Conservation (phyloP, 2,329 filamentous ascomycete genomes). For the Penicillium decumbens region DNA sequence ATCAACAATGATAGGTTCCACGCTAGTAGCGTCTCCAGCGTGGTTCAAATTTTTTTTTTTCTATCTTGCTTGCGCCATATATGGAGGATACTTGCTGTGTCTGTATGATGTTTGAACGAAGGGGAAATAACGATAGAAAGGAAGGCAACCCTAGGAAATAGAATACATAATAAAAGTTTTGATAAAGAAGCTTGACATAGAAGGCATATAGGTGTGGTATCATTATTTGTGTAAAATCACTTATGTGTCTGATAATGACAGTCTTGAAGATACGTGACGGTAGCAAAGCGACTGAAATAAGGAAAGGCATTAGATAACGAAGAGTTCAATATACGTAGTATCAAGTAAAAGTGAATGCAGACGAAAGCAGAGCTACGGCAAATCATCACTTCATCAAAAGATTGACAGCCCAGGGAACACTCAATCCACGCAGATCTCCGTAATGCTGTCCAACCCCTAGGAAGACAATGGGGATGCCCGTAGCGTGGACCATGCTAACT, state of each 20-base stretch:
- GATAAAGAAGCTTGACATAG: not conserved
- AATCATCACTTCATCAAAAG: constrained; percentile 52
- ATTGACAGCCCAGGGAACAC: constrained; percentile 60
- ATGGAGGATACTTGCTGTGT: not conserved
- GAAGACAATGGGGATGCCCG: constrained; percentile 92
- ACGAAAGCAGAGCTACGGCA: not conserved
- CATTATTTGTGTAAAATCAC: too few species aligned
- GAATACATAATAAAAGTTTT: not conserved
- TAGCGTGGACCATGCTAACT: constrained; percentile 95
- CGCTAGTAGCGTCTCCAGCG: too few species aligned
- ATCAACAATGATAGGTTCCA: not conserved
- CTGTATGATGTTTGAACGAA: not conserved
- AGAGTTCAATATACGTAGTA: too few species aligned
- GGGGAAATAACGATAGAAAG: not conserved
- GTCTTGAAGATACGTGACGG: too few species aligned
- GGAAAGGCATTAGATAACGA: too few species aligned
- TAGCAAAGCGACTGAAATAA: too few species aligned
- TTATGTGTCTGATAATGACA: too few species aligned
- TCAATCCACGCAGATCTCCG: constrained; percentile 59
- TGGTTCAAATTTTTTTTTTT: too few species aligned
- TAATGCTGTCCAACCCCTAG: constrained; percentile 70
- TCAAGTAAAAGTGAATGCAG: not conserved
- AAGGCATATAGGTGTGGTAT: too few species aligned
- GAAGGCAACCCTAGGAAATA: not conserved
- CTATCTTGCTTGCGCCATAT: too few species aligned